phyloP scores from a whole-genome alignment of 177 flowering plant genomes.

The Vitis hybrid region DNA sequence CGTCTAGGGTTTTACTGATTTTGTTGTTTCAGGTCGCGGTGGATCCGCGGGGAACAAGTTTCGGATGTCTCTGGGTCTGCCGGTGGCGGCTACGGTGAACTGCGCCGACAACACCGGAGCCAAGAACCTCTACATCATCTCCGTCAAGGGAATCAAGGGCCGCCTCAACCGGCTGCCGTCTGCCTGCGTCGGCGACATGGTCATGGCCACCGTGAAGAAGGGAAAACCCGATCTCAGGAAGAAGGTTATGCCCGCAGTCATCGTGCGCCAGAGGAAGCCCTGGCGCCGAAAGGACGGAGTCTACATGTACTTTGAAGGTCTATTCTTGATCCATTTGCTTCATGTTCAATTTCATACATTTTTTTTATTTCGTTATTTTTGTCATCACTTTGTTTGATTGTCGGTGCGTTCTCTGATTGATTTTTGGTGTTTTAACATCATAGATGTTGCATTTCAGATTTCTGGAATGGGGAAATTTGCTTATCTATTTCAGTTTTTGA shows the following conservation, averaged over 20 bases:
- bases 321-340: not conserved
- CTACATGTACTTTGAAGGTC: conserved; percentile 27
- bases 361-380: not conserved
- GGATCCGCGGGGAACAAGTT: conserved; percentile 29
- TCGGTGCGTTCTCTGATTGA: not conserved
- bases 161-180: conserved; percentile 22
- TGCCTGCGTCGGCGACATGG: conserved; percentile 27
- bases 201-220: conserved; percentile 28
- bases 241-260: conserved; percentile 28
- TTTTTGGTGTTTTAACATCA: too few relatives aligned
- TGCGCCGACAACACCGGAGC: conserved; percentile 25
- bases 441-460: too few relatives aligned
- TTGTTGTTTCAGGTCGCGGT: conserved; percentile 15
- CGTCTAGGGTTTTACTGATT: not conserved
- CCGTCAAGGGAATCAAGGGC: conserved; percentile 25
- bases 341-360: not conserved
- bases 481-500: too few relatives aligned
- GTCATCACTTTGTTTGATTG: not conserved
- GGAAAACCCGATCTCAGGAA: conserved; percentile 25
- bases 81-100: conserved; percentile 16
- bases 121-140: conserved; percentile 24
- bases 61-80: conserved; percentile 26
- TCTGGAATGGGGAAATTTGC: too few relatives aligned
- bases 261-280: conserved; percentile 26
- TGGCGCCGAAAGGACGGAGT: conserved; percentile 32